Conservation (phyloP, 768 basidiomycete species). For the Russula olivacea region DNA sequence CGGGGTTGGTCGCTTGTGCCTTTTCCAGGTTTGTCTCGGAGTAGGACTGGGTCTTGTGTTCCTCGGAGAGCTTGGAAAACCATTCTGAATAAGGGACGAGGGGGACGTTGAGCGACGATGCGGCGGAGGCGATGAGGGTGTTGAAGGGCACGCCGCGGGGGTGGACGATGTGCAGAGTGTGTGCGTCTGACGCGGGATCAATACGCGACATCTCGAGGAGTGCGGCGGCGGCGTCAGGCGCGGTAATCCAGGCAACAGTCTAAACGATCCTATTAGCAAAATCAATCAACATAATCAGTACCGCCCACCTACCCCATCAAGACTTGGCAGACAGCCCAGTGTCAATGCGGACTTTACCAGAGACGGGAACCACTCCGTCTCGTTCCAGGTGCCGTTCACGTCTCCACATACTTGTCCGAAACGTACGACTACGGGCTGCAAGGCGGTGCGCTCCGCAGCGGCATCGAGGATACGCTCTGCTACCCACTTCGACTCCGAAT, state of each 20-base stretch:
- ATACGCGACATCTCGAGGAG: conserved; percentile 29
- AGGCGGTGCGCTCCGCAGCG: conserved; percentile 20
- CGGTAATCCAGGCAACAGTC: conserved; percentile 29
- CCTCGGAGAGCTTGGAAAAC: conserved; percentile 25
- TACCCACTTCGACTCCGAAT: conserved; percentile 29
- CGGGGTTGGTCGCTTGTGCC: conserved; percentile 21
- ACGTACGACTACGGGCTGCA: conserved; percentile 25
- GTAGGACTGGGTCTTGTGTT: conserved; percentile 9
- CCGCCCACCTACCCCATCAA: conserved; percentile 22
- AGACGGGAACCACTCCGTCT: conserved; percentile 29
- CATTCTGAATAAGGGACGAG: conserved; percentile 28
- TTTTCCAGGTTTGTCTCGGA: conserved; percentile 14
- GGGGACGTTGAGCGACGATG: conserved; percentile 24
- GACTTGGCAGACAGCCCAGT: conserved; percentile 25
- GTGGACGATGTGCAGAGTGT: conserved; percentile 26
- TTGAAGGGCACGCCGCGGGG: conserved; percentile 27
- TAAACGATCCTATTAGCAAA: not conserved
- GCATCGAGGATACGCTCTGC: conserved; percentile 27
- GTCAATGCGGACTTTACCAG: conserved; percentile 25
- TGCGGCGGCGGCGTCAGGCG: conserved; percentile 27
- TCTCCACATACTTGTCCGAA: conserved; percentile 31
- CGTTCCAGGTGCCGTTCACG: conserved; percentile 29
- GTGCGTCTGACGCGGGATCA: conserved; percentile 5
- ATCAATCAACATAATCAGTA: not conserved
- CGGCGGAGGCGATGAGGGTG: conserved; percentile 22